Conservation (phyloP, 139 green algal species). For the Closterium sp. region DNA sequence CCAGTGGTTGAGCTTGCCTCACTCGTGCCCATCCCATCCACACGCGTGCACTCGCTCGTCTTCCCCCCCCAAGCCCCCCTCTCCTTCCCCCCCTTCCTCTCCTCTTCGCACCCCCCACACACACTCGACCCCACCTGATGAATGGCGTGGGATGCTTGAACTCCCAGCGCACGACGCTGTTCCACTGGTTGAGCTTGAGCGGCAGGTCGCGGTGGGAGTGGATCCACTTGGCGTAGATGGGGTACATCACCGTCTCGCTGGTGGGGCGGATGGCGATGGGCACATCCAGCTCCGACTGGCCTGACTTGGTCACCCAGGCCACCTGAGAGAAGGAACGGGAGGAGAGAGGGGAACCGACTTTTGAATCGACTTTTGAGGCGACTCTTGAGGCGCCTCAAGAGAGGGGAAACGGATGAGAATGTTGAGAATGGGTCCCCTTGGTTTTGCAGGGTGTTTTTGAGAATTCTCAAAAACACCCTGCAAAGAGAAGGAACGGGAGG, state of each 20-base stretch:
- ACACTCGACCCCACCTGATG: conserved; percentile 68
- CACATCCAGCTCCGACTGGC: conserved; percentile 83
- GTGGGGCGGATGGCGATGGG: conserved; percentile 97
- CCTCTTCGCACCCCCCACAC: background rate
- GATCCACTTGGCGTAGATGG: conserved; percentile 94
- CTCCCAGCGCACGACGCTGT: conserved; percentile 98
- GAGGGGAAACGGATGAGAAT: too few species aligned
- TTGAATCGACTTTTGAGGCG: too few species aligned
- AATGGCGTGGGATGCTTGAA: conserved; percentile 99
- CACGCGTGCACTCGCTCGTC: too few species aligned
- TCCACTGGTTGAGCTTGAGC: conserved; percentile 96
- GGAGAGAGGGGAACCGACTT: background rate
- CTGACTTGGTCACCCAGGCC: conserved; percentile 89
- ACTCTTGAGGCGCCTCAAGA: too few species aligned
- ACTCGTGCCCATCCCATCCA: too few species aligned
- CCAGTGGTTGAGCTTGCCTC: conserved; percentile 90
- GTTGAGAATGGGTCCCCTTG: too few species aligned
- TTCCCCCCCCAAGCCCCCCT: conserved; percentile 11
- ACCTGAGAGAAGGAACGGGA: conserved; percentile 50
- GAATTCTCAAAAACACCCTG: too few species aligned
- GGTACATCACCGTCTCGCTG: conserved; percentile 97
- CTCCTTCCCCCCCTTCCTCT: conserved; percentile 99
- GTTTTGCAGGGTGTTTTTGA: too few species aligned
- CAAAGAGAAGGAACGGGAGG: too few species aligned
- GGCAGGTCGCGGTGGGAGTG: conserved; percentile 93